A percentile compares a stretch with the other conserved stretches of the same genome.
Evolutionary conservation across 176 grass and related monocot genomes (phyloP).

Genomic region (Aechmea fasciata): DNA sequence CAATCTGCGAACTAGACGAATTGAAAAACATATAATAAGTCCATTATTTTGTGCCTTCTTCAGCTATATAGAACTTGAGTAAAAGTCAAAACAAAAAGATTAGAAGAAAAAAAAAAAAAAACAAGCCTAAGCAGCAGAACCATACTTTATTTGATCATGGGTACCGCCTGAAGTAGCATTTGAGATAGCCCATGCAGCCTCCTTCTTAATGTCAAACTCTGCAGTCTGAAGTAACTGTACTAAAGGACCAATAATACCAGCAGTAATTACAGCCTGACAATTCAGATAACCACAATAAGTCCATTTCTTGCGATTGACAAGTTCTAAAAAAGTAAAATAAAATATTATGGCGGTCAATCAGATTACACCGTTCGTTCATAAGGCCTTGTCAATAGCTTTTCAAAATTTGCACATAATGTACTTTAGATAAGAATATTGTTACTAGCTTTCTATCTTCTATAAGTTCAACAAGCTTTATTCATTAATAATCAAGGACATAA

Average conservation of each 20-base stretch:
- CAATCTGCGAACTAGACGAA: no score
- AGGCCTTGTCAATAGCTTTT: no score
- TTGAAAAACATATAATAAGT: no score
- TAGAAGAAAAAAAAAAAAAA: neutral
- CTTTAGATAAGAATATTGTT: no score
- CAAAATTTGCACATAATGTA: no score
- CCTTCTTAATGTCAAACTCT: slow-evolving; percentile 99
- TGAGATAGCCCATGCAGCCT: slow-evolving; percentile 93
- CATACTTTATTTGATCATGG: slow-evolving; percentile 92
- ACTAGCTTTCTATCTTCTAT: no score
- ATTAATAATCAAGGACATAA: no score
- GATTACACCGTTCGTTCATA: no score
- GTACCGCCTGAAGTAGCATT: slow-evolving; percentile 90
- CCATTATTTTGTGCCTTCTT: no score
- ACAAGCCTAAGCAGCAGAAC: neutral
- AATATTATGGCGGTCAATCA: no score
- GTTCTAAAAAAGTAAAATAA: neutral
- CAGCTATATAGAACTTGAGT: no score
- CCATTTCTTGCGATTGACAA: neutral
- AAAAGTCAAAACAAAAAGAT: neutral
- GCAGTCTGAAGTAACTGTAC: slow-evolving; percentile 81
- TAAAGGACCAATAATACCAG: slow-evolving; percentile 69
- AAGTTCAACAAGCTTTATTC: no score
- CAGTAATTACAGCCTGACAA: slow-evolving; percentile 70
- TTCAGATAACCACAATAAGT: neutral